phyloP scores from a whole-genome alignment of 2,329 filamentous ascomycete genomes.

The Aspergillus awamori region DNA sequence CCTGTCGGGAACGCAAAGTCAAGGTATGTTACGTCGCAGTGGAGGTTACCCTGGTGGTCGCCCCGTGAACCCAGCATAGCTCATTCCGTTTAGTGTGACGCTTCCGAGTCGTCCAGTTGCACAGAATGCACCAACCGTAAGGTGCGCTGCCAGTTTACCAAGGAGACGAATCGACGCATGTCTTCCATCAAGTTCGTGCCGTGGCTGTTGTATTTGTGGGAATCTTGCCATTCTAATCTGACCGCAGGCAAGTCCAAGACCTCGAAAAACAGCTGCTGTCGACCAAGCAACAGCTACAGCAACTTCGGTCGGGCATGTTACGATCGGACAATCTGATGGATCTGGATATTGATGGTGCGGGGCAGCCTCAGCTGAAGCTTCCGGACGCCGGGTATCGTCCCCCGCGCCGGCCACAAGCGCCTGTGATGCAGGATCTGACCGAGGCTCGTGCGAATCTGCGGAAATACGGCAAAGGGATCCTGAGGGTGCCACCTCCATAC shows the following conservation, averaged over 20 bases:
- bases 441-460: slow-evolving; percentile 73
- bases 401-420: slow-evolving; percentile 63
- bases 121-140: slow-evolving; percentile 96
- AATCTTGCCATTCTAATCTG: slow-evolving; percentile 22
- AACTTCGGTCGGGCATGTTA: slow-evolving; percentile 66
- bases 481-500: slow-evolving; percentile 74
- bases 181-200: slow-evolving; percentile 83
- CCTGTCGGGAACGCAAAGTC: slow-evolving; percentile 81
- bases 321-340: slow-evolving; percentile 53
- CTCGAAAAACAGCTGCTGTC: slow-evolving; percentile 86
- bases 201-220: slow-evolving; percentile 5
- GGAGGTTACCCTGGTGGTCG: slow-evolving; percentile 1
- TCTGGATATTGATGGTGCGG: slow-evolving; percentile 40
- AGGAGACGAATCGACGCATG: slow-evolving; percentile 98
- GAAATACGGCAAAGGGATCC: slow-evolving; percentile 74
- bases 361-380: slow-evolving; percentile 57
- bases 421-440: slow-evolving; percentile 68
- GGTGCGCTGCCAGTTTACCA: slow-evolving; percentile 98
- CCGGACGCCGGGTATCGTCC: slow-evolving; percentile 69
- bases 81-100: slow-evolving; percentile 68
- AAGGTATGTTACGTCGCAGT: slow-evolving; percentile 50
- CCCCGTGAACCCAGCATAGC: slow-evolving; percentile 4
- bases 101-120: slow-evolving; percentile 92
- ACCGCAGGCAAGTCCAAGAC: slow-evolving; percentile 79
- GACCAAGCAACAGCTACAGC: slow-evolving; percentile 77